Base-by-base conservation (phyloP, 2,329 filamentous ascomycete genomes). In the Rhexocercosporidium sp. region DNA sequence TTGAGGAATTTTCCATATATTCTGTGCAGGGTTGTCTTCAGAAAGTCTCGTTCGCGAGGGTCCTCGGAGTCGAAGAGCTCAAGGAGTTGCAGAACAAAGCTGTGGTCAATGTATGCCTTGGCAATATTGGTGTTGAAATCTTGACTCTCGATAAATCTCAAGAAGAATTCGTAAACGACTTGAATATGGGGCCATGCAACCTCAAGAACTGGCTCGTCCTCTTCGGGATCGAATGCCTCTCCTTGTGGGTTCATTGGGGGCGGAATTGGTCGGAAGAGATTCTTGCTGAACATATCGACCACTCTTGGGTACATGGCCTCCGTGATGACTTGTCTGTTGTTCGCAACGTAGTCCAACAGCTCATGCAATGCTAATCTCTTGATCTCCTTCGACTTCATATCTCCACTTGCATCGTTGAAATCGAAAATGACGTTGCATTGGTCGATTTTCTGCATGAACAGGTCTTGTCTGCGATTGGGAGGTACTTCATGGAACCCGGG, bases 401-500 rank as follows among this genome's bases (percentile, higher is more conserved):
- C 96, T 73, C 91, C 94, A 72, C 93, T 97, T 59, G 95, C 93
- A 80, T 99, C 96, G 79, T 98, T 99, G 83, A 99, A 99, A 82
- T 99, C 96, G 78, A 99, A 99, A 76, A 99, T 99, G 83, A 99
- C 96, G 78, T 99, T 99, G 84, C 96, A 99, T 80, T 99, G 96
- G 76, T 98, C 96, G 74, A 99, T 96, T 85, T 99, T 99, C 78
- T 98, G 94, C 94, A 99, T 97, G 82, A 99, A 99, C 20, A 99
- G 87, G 75, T 98, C 95, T 81, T 97, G 94, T 69, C 96, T 89
- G 70, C 95, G 90, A 78, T 97, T 97, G 18, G 96, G 96, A 12
- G 95, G 92, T 29, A 98, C 96, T 81, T 99, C 96, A 77, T 99
- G 96, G 81, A 99, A 99, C 41, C 96, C 96, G 1, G 96, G 95